Evolutionary conservation across 352 stramenopile genomes (phyloP), one percentile per base, ranked within the genome.

Genomic region (Pythium periplocum): DNA sequence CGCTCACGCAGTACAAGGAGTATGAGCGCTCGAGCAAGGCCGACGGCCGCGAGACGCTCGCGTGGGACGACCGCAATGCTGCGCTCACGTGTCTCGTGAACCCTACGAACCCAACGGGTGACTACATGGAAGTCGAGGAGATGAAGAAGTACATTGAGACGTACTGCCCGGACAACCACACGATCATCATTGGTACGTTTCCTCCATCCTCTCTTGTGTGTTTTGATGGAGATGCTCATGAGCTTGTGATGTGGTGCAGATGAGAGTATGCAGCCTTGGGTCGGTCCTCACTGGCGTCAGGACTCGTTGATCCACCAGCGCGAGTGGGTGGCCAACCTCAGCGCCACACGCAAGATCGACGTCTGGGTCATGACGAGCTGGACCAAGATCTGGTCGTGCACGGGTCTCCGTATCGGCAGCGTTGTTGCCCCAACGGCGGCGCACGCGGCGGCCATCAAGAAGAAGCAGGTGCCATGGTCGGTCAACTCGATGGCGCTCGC

Each of bases 301-400:
- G 86, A 96, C 62, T 89, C 72, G 44, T 73, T 96, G n/a, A 92
- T 95, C 53, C 73, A 90, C 55, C 75, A 96, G 62, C 83, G 83
- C 41, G 78, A 87, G 46, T 96, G 87, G 85, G 73, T 93, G 26
- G 57, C 75, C 46, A 53, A 79, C 17, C 74, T 96, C 57, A 88
- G 75, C 35, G 75, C 71, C 34, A 84, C 84, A 34, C 77, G 79
- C 57, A 68, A 73, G 48, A 88, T 96, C 48, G 76, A 96, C 63
- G 81, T 96, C 31, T 96, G 87, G 87, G 71, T 96, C 65, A 96
- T 96, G 87, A 96, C 84, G 38, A 90, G 77, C 60, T 94, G 83
- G 81, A 96, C 86, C 58, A 96, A 96, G 77, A 95, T 96, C 68
- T 96, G 87, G 87, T 93, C 87, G 9, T 96, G 87, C 75, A 96